Evolutionary conservation across 1,284 basidiomycete species (phyloP), one percentile per base, ranked within the genome.

Genomic region (Irpex sp.): DNA sequence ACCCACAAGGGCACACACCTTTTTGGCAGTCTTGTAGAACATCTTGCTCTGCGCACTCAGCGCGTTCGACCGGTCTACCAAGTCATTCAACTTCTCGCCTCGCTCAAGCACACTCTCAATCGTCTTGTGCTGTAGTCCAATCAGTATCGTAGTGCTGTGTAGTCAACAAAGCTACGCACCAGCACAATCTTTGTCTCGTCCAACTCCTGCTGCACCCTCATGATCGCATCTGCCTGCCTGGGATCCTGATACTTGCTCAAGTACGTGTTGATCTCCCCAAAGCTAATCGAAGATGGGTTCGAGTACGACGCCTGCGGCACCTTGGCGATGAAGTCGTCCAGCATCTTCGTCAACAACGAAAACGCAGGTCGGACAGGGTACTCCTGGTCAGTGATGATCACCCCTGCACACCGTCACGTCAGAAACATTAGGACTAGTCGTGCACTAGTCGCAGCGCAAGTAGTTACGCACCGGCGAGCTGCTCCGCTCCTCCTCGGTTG

Each of bases 171-270:
- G 26, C 17, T 49, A 68, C 90, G 66, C 69, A 96, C 94, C 76
- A 98, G 79, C 44, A 99, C 89, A 69, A 99, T 97, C 89, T 99
- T 99, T 6, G 97, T 99, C 82, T 99, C 97, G 74, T 99, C 97
- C 57, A 99, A 78, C 75, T 99, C 97, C 75, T 96, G 92, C 77
- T 99, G 97, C 15, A 99, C 97, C 71, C 92, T 89, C 96, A 99
- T 97, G 73, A 99, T 98, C 17, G 94, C 92, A 79, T 99, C 97
- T 4, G 97, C 97, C 79, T 99, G 96, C 67, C 91, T 86, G 6
- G 97, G 97, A 77, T 99, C 97, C 80, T 99, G 97, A 78, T 98
- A 99, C 78, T 97, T 96, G 74, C 86, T 82, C 58, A 99, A 78
- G 76, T 96, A 98, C 15, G 84, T 85, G 59, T 88, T 84, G 67